Evolutionary conservation across 2,329 filamentous ascomycete genomes (phyloP).

Genomic region (Clonostachys sp.): DNA sequence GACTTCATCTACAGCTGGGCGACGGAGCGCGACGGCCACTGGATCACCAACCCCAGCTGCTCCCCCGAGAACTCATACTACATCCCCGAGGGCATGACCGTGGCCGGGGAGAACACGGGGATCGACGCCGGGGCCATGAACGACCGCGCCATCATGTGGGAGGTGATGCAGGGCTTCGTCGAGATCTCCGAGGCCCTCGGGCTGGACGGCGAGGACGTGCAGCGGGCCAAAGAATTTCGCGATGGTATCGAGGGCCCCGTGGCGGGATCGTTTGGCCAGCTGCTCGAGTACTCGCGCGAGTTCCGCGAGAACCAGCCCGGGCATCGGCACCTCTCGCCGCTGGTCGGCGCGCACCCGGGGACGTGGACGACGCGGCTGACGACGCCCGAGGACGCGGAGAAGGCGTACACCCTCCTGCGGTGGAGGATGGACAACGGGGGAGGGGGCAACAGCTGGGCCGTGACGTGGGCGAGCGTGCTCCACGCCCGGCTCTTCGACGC

Average conservation of each 20-base stretch:
- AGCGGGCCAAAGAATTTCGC: constrained; percentile 3
- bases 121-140: constrained; percentile 5
- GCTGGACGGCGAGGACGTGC: constrained; percentile 1
- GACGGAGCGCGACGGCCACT: constrained; percentile 15
- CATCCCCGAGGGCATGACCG: constrained; percentile 6
- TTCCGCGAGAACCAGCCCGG: constrained; percentile 5
- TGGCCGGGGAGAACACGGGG: constrained; percentile 2
- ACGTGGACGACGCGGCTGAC: constrained; percentile 2
- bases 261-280: constrained; percentile 1
- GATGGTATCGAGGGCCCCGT: neutral
- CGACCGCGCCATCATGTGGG: constrained; percentile 7
- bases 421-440: neutral
- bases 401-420: constrained; percentile 2
- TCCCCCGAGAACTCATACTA: constrained; percentile 17
- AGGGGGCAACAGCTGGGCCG: constrained; percentile 3
- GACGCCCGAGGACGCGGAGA: constrained; percentile 2
- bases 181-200: constrained; percentile 5
- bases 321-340: constrained; percentile 4
- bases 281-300: constrained; percentile 4
- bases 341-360: constrained; percentile 2
- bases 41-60: constrained; percentile 15
- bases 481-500: constrained; percentile 2
- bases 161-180: constrained; percentile 4
- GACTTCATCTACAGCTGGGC: constrained; percentile 23
- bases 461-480: constrained; percentile 4